Evolutionary conservation across 495 filamentous ascomycete species (phyloP).

Genomic region (Oidiodendron maius): DNA sequence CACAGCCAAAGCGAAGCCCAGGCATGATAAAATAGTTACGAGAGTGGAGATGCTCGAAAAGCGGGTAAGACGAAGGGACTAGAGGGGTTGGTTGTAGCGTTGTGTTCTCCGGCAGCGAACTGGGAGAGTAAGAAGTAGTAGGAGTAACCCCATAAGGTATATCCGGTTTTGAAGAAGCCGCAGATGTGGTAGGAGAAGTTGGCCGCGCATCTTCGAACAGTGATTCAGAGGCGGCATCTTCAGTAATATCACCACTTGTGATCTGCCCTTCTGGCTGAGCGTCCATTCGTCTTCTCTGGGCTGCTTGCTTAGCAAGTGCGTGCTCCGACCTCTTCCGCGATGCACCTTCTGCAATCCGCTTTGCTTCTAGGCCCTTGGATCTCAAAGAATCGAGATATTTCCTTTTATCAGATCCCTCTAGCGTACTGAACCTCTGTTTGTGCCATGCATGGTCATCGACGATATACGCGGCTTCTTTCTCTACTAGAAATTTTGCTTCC

Average conservation of each 20-base stretch:
- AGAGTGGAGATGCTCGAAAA: constrained; percentile 74
- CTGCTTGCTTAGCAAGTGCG: constrained; percentile 9
- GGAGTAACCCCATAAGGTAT: constrained; percentile 22
- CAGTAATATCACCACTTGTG: constrained; percentile 4
- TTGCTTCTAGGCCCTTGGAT: constrained; percentile 19
- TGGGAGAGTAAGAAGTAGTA: constrained; percentile 12
- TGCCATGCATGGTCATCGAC: constrained; percentile 71
- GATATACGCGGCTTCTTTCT: constrained; percentile 71
- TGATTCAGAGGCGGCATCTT: constrained; percentile 29
- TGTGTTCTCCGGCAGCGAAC: constrained; percentile 15
- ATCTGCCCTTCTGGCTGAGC: neutral
- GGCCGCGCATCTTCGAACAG: constrained; percentile 14
- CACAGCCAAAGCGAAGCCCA: constrained; percentile 88
- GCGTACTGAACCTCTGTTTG: constrained; percentile 30
- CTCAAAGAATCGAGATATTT: constrained; percentile 22
- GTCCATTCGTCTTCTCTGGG: constrained; percentile 1
- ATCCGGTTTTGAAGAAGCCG: constrained; percentile 7
- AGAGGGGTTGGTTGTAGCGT: constrained; percentile 27
- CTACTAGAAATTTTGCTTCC: constrained; percentile 78
- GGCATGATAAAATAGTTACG: constrained; percentile 82
- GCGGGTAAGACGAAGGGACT: constrained; percentile 24
- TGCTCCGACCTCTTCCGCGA: constrained; percentile 8
- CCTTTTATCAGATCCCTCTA: constrained; percentile 15
- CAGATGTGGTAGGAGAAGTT: constrained; percentile 9
- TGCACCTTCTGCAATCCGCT: constrained; percentile 6